Evolutionary conservation across 2,329 filamentous ascomycete species (phyloP), one percentile per base, ranked within the genome.

Genomic region (Zymoseptoria crescenta): DNA sequence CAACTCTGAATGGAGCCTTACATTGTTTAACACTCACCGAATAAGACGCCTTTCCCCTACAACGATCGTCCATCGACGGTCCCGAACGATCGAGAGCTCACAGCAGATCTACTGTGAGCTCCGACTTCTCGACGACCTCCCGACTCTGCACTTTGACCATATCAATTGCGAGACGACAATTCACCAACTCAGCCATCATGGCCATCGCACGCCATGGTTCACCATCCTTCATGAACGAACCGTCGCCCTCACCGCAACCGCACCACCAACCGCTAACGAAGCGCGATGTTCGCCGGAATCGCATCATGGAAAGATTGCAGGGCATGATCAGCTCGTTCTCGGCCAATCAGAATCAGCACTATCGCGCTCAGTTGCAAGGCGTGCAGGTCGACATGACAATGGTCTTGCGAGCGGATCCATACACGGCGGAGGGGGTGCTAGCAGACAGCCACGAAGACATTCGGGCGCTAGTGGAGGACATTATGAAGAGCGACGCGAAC

Each of bases 361-460:
- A 96, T 74, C 86, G 92, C 62, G 89, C 94, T 65, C 91, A 96
- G 74, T 82, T 96, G 1, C 87, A 94, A 69, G 90, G 90, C 65
- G 85, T 96, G n/a, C 92, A 96, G 75, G 86, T 90, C 64, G 92
- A 96, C 74, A 91, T 92, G 76, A 89, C 84, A 59, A 81, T 96
- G 52, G 90, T 96, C 65, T 86, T 91, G 73, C 86, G 89, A 66
- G 89, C 94, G 56, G 88, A 96, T 69, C 88, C 89, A 0, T 95
- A 96, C 73, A 62, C 66, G 35, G 80, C 81, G 56, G 80, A 85
- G 61, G 83, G 84, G 61, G 85, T 89, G 54, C 80, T 96, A 57
- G 82, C 83, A 13, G 84, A 87, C 64, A 76, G 75, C 21, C 77
- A 80, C 52, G 87, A 91, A 62, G 83, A 88, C 58, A 85, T 91